These are phyloP conservation scores for Theileria sp. DNA, from an alignment of 169 alveolate species.

Conservation along the genomic window DNA sequence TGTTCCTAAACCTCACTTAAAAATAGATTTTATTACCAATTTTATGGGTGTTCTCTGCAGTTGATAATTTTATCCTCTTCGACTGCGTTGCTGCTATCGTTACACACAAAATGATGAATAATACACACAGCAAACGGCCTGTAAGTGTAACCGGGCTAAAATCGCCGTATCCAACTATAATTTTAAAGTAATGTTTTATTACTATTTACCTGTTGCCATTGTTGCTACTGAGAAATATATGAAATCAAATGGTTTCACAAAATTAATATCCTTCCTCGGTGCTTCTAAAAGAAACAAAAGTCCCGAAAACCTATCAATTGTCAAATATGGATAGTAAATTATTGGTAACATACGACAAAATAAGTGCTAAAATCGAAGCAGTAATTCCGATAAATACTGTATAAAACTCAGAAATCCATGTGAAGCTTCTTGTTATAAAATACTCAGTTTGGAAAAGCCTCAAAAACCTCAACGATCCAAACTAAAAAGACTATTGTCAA, in stretches of 20 bases:
- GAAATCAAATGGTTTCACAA: constrained; percentile 71
- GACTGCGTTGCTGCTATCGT: constrained; percentile 75
- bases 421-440: constrained; percentile 69
- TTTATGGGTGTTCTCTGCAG: constrained; percentile 51
- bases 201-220: constrained; percentile 68
- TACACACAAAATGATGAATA: constrained; percentile 67
- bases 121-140: constrained; percentile 68
- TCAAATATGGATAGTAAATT: background rate
- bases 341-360: constrained; percentile 60
- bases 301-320: constrained; percentile 65
- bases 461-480: constrained; percentile 74
- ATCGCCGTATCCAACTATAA: constrained; percentile 77
- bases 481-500: constrained; percentile 11
- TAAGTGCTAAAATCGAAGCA: constrained; percentile 66
- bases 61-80: constrained; percentile 71
- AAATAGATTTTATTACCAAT: constrained; percentile 42
- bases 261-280: constrained; percentile 60
- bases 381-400: constrained; percentile 74
- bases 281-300: constrained; percentile 76
- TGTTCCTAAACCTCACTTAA: background rate
- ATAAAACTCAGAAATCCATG: constrained; percentile 71
- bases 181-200: background rate
- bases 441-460: constrained; percentile 74
- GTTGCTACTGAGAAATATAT: constrained; percentile 76
- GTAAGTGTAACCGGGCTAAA: constrained; percentile 68